Percentiles rank a stretch among this genome's conserved stretches.
Conservation (phyloP, 2,329 filamentous ascomycete genomes). For the Corynespora cassiicola region DNA sequence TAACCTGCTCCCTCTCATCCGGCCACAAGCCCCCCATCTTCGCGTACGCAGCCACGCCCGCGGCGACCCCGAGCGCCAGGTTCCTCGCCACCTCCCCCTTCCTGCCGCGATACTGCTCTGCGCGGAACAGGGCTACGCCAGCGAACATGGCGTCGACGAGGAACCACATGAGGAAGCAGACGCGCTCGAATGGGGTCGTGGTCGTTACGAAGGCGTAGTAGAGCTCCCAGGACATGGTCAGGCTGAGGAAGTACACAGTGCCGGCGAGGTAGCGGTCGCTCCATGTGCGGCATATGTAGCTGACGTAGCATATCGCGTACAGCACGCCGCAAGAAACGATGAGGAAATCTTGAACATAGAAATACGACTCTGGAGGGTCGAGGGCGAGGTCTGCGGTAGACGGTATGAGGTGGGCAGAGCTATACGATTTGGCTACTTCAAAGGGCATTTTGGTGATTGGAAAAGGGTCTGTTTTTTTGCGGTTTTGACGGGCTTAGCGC, state of each 20-base stretch:
- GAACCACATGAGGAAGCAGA: constrained; percentile 48
- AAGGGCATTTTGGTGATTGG: constrained; percentile 32
- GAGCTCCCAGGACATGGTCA: constrained; percentile 48
- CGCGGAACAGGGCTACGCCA: constrained; percentile 35
- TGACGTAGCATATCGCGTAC: constrained; percentile 50
- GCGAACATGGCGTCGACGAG: constrained; percentile 45
- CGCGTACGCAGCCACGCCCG: constrained; percentile 38
- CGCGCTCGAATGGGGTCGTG: constrained; percentile 38
- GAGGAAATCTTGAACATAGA: constrained; percentile 49
- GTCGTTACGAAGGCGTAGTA: constrained; percentile 49
- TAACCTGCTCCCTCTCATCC: constrained; percentile 49
- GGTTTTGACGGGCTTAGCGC: no score
- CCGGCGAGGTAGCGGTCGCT: constrained; percentile 44
- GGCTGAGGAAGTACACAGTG: constrained; percentile 34
- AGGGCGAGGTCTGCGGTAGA: constrained; percentile 56
- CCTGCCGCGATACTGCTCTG: constrained; percentile 27
- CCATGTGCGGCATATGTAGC: constrained; percentile 47
- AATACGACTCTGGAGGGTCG: constrained; percentile 47
- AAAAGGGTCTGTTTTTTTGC: no score
- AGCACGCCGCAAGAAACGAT: constrained; percentile 49
- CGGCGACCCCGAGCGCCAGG: constrained; percentile 31
- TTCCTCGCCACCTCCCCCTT: constrained; percentile 25
- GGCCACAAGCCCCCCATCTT: constrained; percentile 35
- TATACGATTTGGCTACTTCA: constrained; percentile 35
- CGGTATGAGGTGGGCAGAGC: constrained; percentile 57